These are phyloP conservation scores for Cladosporium phlei DNA, from an alignment of 2,329 filamentous ascomycete species.

Conservation along the genomic window DNA sequence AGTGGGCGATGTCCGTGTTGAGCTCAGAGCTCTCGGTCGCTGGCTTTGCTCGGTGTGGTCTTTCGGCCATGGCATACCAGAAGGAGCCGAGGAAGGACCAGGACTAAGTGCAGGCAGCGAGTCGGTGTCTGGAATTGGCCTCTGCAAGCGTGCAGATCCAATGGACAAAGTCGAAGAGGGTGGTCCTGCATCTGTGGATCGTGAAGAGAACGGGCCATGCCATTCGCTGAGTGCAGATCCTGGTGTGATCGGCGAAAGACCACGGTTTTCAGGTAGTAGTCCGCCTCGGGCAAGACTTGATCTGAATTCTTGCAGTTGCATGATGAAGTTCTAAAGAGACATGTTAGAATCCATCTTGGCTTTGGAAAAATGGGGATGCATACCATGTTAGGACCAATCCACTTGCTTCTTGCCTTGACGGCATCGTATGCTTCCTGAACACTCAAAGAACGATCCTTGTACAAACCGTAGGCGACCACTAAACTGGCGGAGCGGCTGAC, in stretches of 20 bases:
- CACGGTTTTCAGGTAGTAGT: slow-evolving; percentile 29
- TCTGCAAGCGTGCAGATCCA: slow-evolving; percentile 1
- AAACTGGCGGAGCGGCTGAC: slow-evolving; percentile 80
- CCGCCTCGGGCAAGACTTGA: slow-evolving; percentile 41
- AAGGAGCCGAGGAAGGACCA: slow-evolving; percentile 64
- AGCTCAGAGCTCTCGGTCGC: slow-evolving; percentile 18
- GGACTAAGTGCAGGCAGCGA: slow-evolving; percentile 38
- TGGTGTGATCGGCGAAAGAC: slow-evolving; percentile 31
- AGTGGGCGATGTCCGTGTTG: slow-evolving; percentile 51
- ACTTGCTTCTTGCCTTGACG: slow-evolving; percentile 74
- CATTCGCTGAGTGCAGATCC: slow-evolving; percentile 31
- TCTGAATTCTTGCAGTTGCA: slow-evolving; percentile 76
- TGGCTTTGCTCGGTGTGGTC: slow-evolving; percentile 35
- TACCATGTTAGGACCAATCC: slow-evolving; percentile 84
- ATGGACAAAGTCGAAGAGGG: slow-evolving; percentile 3
- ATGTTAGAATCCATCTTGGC: background rate
- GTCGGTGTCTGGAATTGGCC: slow-evolving; percentile 14
- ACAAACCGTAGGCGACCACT: slow-evolving; percentile 81
- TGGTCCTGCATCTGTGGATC: slow-evolving; percentile 4
- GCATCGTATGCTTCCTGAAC: slow-evolving; percentile 80
- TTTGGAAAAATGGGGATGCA: background rate
- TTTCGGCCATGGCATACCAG: slow-evolving; percentile 56
- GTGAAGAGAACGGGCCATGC: slow-evolving; percentile 27
- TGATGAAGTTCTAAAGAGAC: slow-evolving; percentile 61
- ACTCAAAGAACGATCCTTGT: slow-evolving; percentile 68